Evolutionary conservation across 352 stramenopile species (phyloP), one percentile per base, ranked within the genome.

Genomic region (Globisporangium splendens): DNA sequence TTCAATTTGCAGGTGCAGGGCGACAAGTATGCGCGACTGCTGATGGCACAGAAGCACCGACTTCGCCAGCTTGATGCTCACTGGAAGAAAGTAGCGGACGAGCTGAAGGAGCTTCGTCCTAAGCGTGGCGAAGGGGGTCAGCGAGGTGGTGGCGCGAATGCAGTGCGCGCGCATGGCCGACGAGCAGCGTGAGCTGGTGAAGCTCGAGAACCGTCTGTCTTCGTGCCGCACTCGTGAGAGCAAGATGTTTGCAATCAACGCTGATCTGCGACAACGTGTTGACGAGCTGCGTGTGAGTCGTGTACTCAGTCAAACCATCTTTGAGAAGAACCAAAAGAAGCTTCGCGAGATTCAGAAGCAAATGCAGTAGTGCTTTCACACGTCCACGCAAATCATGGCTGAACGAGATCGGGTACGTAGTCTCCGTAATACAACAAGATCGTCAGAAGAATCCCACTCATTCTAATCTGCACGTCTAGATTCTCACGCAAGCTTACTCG

Each of bases 1-100:
- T 93, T 93, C 71, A 86, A 86, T 50, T 64, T 93, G n/a, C 83
- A 93, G 57, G 69, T 90, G 3, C 78, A 91, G 63, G 78, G 78
- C 17, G 83, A 93, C 75, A 91, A 89, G 63, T 93, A 89, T 54
- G 75, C 83, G 35, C 67, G 79, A 15, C 63, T 90, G 39, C 60
- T 92, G 10, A 69, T 88, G 11, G 79, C 79, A 53, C 78, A 90
- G 62, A 92, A 90, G 56, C 73, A 88, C 44, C 83, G 83, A 12
- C 68, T 89, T 15, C 70, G 71, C 1, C 71, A 90, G 46, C 69
- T 91, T 15, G 81, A 93, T 15, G 78, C 72, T 44, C 76, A 89
- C 59, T 90, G 73, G 66, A 87, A 79, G 33, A 87, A 84, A 54
- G 69, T 79, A 39, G 63, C 75, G 33, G 78, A 88, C 17, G 81